Percentiles rank a stretch among this genome's conserved stretches.
phyloP scores from a whole-genome alignment of 139 green algal genomes.

The Mesotaenium endlicherianum region DNA sequence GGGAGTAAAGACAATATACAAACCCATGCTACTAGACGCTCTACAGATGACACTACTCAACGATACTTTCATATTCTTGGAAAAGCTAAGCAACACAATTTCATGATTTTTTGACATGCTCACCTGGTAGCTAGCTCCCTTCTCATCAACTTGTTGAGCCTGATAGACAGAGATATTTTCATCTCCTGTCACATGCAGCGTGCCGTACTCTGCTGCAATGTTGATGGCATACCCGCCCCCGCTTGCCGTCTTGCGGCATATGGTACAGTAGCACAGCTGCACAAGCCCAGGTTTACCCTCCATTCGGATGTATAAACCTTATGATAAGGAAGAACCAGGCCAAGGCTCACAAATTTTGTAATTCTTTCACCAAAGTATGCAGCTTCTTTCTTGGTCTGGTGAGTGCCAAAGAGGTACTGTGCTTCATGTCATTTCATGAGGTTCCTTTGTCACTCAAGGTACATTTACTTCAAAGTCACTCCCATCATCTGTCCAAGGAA shows the following conservation, averaged over 20 bases:
- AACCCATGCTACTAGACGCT: background rate
- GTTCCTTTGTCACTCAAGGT: too few species aligned
- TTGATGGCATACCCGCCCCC: conserved; percentile 61
- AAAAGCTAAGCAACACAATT: background rate
- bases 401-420: too few species aligned
- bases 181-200: conserved; percentile 46
- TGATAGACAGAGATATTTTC: conserved; percentile 45
- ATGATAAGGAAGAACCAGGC: too few species aligned
- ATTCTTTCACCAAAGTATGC: too few species aligned
- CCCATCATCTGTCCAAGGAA: too few species aligned
- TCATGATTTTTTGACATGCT: background rate
- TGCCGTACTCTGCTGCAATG: conserved; percentile 44
- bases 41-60: background rate
- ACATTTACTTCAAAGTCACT: too few species aligned
- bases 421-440: too few species aligned
- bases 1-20: too few species aligned
- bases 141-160: conserved; percentile 34
- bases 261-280: conserved; percentile 62
- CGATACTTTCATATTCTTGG: background rate
- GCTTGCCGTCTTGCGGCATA: conserved; percentile 59
- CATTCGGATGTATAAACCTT: too few species aligned
- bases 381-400: too few species aligned
- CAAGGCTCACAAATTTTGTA: too few species aligned
- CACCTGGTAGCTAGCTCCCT: background rate
- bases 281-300: too few species aligned